Conservation (phyloP, 495 filamentous ascomycete species). For the Aspergillus heteromorphus region DNA sequence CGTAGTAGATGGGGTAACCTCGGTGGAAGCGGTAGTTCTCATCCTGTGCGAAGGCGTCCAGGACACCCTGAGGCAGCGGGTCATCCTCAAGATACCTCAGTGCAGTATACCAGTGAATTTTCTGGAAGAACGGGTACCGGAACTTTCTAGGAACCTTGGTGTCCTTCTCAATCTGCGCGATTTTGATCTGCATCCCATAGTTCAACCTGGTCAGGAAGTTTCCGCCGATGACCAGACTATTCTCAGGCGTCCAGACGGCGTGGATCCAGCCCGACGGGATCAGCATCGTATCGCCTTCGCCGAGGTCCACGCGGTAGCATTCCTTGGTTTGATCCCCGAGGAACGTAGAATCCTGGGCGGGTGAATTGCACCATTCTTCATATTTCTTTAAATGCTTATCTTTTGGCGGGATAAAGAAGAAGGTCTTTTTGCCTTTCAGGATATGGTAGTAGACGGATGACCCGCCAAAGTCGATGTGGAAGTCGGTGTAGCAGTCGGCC, state of each 20-base stretch:
- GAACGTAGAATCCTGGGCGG: conserved; percentile 66
- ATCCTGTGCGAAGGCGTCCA: conserved; percentile 51
- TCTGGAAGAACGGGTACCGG: conserved; percentile 69
- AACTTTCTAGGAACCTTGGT: conserved; percentile 67
- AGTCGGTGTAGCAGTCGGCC: conserved; percentile 73
- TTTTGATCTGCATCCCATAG: conserved; percentile 66
- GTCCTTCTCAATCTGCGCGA: conserved; percentile 66
- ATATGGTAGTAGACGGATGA: conserved; percentile 79
- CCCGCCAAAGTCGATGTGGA: conserved; percentile 76
- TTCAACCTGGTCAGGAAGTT: conserved; percentile 70
- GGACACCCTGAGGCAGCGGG: conserved; percentile 56
- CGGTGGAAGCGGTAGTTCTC: conserved; percentile 49
- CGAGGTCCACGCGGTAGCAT: conserved; percentile 67
- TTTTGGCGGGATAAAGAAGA: conserved; percentile 73
- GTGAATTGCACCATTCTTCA: conserved; percentile 71
- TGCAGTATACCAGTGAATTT: conserved; percentile 69
- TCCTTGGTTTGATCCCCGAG: conserved; percentile 65
- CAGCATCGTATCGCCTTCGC: conserved; percentile 70
- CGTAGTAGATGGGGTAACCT: conserved; percentile 50
- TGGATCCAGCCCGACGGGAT: conserved; percentile 81
- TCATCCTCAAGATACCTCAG: conserved; percentile 62
- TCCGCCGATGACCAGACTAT: conserved; percentile 71
- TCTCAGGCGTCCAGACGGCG: conserved; percentile 72
- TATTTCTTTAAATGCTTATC: conserved; percentile 71
- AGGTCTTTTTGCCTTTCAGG: conserved; percentile 69